phyloP scores from a whole-genome alignment of 2,329 filamentous ascomycete species.

The Lithohypha guttulata region DNA sequence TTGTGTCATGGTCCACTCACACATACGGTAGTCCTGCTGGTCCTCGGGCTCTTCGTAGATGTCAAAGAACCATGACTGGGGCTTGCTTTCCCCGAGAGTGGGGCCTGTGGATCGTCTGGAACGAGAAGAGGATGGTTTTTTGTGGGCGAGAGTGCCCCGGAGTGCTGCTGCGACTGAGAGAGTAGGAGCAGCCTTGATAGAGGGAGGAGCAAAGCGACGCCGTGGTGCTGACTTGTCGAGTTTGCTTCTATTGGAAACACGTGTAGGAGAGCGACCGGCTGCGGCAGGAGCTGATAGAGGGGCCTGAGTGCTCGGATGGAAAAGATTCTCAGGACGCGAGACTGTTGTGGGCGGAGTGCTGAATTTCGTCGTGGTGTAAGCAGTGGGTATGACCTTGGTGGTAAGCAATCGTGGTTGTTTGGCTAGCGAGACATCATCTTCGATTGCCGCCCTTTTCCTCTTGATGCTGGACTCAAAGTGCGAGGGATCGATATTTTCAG shows the following conservation, averaged over 20 bases:
- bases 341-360: constrained; percentile 13
- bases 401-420: constrained; percentile 43
- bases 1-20: constrained; percentile 57
- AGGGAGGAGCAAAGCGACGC: constrained; percentile 61
- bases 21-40: constrained; percentile 77
- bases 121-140: constrained; percentile 9
- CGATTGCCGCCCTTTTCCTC: constrained; percentile 29
- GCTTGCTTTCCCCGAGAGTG: constrained; percentile 47
- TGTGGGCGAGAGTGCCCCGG: constrained; percentile 53
- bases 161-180: constrained; percentile 81
- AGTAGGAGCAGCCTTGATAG: constrained; percentile 50
- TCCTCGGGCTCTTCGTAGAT: constrained; percentile 89
- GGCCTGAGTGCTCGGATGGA: constrained; percentile 28
- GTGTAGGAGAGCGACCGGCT: constrained; percentile 69
- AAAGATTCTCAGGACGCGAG: constrained; percentile 19
- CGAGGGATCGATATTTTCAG: constrained; percentile 50
- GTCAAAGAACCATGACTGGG: constrained; percentile 70
- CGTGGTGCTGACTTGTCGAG: constrained; percentile 37
- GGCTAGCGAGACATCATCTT: constrained; percentile 24
- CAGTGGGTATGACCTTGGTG: constrained; percentile 28
- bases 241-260: constrained; percentile 25
- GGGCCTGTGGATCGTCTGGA: constrained; percentile 28
- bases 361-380: constrained; percentile 1
- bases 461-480: constrained; percentile 40
- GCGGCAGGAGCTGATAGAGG: constrained; percentile 54